These are phyloP conservation scores for Fistulinella cinereoalba DNA, from an alignment of 1,284 basidiomycete genomes.

Conservation along the genomic window DNA sequence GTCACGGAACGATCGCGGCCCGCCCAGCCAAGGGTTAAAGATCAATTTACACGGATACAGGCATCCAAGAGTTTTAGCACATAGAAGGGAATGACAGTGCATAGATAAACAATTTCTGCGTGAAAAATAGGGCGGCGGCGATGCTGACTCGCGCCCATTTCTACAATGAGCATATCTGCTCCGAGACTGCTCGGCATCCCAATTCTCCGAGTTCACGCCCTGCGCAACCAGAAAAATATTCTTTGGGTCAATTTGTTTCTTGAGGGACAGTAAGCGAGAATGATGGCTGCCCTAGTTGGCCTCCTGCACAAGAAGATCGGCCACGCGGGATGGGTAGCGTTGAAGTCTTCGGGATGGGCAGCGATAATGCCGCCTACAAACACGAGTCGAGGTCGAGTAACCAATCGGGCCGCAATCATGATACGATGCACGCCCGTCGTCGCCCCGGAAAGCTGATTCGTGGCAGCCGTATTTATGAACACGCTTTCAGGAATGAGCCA, in stretches of 20 bases:
- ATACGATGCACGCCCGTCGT: no score
- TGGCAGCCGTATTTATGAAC: background rate
- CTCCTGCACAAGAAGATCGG: no score
- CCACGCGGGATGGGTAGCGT: slow-evolving; percentile 43
- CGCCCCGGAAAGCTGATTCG: background rate
- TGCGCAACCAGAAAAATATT: slow-evolving; percentile 42
- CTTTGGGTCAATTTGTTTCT: slow-evolving; percentile 40
- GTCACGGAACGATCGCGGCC: background rate
- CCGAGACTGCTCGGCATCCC: slow-evolving; percentile 23
- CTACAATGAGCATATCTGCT: slow-evolving; percentile 15
- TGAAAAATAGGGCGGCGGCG: no score
- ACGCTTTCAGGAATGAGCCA: background rate
- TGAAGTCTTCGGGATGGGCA: slow-evolving; percentile 32
- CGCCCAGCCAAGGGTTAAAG: no score
- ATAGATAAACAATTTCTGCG: no score
- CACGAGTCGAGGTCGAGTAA: no score
- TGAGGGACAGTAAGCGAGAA: slow-evolving; percentile 36
- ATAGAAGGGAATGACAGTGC: no score
- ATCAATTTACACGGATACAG: no score
- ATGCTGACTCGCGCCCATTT: no score
- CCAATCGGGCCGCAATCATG: no score
- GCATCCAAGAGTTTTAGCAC: no score
- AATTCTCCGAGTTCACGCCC: slow-evolving; percentile 43
- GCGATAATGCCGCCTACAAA: slow-evolving; percentile 1
- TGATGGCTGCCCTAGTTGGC: slow-evolving; percentile 46